These are phyloP conservation scores for Fusarium sp. DNA, from an alignment of 2,329 filamentous ascomycete genomes.

Conservation along the genomic window DNA sequence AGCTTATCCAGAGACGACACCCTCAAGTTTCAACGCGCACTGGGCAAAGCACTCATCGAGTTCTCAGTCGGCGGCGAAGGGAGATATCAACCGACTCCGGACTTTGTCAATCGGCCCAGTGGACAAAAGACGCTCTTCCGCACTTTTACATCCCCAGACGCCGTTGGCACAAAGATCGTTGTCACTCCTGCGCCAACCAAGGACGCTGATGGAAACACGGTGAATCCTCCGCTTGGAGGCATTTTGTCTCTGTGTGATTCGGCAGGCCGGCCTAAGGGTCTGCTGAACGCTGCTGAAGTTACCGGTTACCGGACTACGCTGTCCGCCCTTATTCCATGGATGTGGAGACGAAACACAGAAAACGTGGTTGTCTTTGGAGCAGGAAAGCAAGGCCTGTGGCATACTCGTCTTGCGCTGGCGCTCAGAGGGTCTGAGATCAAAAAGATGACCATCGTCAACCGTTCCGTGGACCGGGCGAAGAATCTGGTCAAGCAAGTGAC, in stretches of 20 bases:
- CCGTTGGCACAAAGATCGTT: constrained; percentile 41
- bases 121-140: constrained; percentile 41
- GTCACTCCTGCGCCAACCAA: constrained; percentile 26
- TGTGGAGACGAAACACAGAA: constrained; percentile 49
- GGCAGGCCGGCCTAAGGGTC: constrained; percentile 47
- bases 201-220: neutral
- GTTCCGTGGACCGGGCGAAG: constrained; percentile 21
- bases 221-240: constrained; percentile 20
- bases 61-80: constrained; percentile 32
- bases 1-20: constrained; percentile 24
- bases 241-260: constrained; percentile 29
- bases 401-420: constrained; percentile 70
- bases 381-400: constrained; percentile 77
- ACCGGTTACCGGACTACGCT: constrained; percentile 75
- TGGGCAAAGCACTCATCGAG: constrained; percentile 25
- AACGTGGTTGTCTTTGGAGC: constrained; percentile 73
- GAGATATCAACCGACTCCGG: constrained; percentile 33
- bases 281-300: constrained; percentile 72
- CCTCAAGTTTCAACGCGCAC: constrained; percentile 10
- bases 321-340: constrained; percentile 68
- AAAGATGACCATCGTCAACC: constrained; percentile 46
- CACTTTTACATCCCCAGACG: constrained; percentile 32
- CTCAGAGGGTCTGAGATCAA: constrained; percentile 49
- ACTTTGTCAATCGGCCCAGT: constrained; percentile 34
- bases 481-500: constrained; percentile 10